Conservation (phyloP, 257 asterid genomes). For the Nicotiana paniculata region DNA sequence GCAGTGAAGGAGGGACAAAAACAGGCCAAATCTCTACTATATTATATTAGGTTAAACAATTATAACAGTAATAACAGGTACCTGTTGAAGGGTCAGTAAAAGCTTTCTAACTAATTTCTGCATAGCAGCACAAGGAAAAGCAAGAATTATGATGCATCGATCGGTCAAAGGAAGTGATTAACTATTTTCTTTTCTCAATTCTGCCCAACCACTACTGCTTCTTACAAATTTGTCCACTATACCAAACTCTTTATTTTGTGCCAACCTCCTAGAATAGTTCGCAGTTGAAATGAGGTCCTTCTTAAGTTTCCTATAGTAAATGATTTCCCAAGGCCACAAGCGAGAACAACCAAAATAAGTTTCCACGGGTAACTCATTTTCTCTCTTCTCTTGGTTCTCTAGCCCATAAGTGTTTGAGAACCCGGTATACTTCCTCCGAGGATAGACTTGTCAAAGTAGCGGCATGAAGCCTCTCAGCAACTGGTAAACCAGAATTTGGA, state of each 20-base stretch:
- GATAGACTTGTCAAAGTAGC: conserved; percentile 28
- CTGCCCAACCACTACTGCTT: conserved; percentile 65
- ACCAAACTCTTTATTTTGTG: conserved; percentile 42
- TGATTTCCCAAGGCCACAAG: conserved; percentile 61
- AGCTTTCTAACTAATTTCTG: not conserved
- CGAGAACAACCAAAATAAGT: conserved; percentile 59
- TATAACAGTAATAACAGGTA: not conserved
- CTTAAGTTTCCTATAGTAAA: conserved; percentile 41
- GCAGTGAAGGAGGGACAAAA: not conserved
- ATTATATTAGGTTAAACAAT: not conserved
- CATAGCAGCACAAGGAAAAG: conserved; percentile 4
- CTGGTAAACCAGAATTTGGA: conserved; percentile 2
- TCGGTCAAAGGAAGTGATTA: conserved; percentile 5
- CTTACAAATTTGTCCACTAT: conserved; percentile 50
- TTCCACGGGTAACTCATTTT: conserved; percentile 33
- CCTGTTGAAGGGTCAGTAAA: not conserved
- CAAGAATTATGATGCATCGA: not conserved
- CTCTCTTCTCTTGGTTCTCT: conserved; percentile 26
- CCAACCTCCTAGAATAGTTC: conserved; percentile 36
- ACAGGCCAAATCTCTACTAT: not conserved
- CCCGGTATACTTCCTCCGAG: conserved; percentile 34
- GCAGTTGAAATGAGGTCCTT: conserved; percentile 49
- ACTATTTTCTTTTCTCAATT: conserved; percentile 25
- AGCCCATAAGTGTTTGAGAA: conserved; percentile 31
- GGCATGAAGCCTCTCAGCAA: conserved; percentile 14